Conservation (phyloP, 2,329 filamentous ascomycete genomes). For the Pseudocercospora crystallina region DNA sequence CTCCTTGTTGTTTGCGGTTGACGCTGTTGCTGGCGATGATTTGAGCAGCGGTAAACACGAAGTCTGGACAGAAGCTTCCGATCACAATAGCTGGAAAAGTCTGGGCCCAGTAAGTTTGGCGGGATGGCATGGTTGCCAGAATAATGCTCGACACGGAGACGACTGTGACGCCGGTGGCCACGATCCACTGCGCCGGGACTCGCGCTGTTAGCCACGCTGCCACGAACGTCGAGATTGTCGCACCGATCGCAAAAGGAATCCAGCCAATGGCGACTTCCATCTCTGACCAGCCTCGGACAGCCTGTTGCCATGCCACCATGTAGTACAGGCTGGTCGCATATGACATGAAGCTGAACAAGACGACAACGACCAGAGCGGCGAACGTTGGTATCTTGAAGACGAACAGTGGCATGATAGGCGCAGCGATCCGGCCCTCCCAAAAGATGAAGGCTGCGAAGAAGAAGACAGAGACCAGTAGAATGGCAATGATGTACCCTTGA, state of each 20-base stretch:
- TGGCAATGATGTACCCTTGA: conserved; percentile 8
- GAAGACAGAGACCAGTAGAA: conserved; percentile 3
- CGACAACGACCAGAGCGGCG: conserved; percentile 4
- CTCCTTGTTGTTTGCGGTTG: conserved; percentile 1
- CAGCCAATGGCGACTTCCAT: conserved; percentile 1
- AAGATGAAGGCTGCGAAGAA: conserved; percentile 9
- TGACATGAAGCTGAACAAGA: conserved; percentile 10
- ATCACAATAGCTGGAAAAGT: conserved; percentile 9
- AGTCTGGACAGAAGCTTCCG: neutral
- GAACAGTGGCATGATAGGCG: conserved; percentile 7
- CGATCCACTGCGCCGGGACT: conserved; percentile 3
- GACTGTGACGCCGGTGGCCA: conserved; percentile 2
- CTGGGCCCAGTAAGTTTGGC: conserved; percentile 11
- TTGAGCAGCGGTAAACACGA: neutral
- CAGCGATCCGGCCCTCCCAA: conserved; percentile 11
- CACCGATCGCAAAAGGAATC: conserved; percentile 1
- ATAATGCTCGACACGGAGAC: conserved; percentile 5
- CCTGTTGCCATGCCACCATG: conserved; percentile 1
- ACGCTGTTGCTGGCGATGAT: neutral
- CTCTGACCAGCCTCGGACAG: neutral
- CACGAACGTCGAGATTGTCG: neutral
- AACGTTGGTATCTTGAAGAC: conserved; percentile 5
- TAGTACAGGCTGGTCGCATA: conserved; percentile 4
- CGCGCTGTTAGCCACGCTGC: neutral
- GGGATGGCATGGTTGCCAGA: conserved; percentile 6